phyloP scores from a whole-genome alignment of 164 flowering plant species.

The Kalanchoe fedtschenkoi region DNA sequence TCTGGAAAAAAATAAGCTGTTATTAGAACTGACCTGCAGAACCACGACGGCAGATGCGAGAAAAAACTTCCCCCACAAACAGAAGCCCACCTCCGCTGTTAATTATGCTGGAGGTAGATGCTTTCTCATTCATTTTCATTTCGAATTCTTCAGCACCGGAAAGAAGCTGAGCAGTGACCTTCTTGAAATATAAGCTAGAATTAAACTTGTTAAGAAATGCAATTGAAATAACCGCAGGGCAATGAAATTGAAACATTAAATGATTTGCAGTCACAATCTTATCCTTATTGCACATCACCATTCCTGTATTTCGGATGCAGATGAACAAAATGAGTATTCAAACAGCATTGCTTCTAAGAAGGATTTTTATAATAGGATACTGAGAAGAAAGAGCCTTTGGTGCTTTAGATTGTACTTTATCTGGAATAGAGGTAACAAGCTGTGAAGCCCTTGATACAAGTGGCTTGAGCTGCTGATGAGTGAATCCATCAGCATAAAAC shows the following conservation, averaged over 20 bases:
- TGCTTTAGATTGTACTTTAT: slow-evolving; percentile 54
- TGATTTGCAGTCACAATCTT: background rate
- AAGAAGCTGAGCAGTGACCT: slow-evolving; percentile 55
- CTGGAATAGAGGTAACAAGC: slow-evolving; percentile 78
- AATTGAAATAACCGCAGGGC: background rate
- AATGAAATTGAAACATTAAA: background rate
- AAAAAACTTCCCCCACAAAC: slow-evolving; percentile 69
- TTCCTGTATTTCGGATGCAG: background rate
- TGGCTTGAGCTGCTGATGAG: slow-evolving; percentile 19
- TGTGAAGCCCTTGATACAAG: slow-evolving; percentile 55
- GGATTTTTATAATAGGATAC: slow-evolving; percentile 58
- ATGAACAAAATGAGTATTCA: background rate
- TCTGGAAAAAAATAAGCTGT: background rate
- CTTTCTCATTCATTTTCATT: slow-evolving; percentile 11
- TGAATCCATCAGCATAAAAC: slow-evolving; percentile 14
- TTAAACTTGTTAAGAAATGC: slow-evolving; percentile 25
- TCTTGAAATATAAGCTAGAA: slow-evolving; percentile 63
- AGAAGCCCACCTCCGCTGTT: slow-evolving; percentile 29
- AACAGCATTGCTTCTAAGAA: background rate
- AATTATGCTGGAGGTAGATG: slow-evolving; percentile 5
- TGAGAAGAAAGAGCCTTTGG: slow-evolving; percentile 62
- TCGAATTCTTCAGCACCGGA: slow-evolving; percentile 40
- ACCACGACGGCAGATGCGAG: slow-evolving; percentile 92
- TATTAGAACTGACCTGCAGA: slow-evolving; percentile 46
- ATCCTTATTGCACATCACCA: background rate